Conservation (phyloP, 257 asterid genomes). For the Solanum paucissectum region DNA sequence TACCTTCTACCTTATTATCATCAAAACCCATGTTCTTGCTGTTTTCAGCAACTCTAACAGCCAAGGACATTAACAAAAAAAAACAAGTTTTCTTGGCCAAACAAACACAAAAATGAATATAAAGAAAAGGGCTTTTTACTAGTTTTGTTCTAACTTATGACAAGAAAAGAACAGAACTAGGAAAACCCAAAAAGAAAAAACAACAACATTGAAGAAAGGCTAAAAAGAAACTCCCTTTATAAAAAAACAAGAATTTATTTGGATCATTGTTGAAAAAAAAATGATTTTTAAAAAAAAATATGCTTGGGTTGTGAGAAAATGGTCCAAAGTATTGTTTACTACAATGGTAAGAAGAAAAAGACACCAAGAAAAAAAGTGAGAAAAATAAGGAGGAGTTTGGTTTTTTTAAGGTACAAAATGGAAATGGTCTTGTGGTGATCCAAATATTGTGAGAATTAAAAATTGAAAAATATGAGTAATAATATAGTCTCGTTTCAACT, state of each 20-base stretch:
- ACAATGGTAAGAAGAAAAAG: not conserved
- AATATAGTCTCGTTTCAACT: not conserved
- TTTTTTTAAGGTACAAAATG: conserved; percentile 1
- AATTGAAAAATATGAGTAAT: not conserved
- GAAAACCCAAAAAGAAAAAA: not conserved
- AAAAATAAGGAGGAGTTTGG: not conserved
- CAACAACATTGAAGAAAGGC: not conserved
- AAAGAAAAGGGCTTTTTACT: not conserved
- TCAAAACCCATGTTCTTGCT: conserved; percentile 67
- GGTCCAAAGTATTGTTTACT: not conserved
- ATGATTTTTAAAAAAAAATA: rapidly evolving
- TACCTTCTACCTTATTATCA: conserved; percentile 35
- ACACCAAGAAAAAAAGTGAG: not conserved
- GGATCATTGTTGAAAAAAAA: not conserved
- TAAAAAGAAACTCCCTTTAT: not conserved
- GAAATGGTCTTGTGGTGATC: conserved; percentile 70
- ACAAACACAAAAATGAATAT: not conserved
- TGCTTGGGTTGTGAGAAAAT: not conserved
- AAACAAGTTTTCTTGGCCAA: not conserved
- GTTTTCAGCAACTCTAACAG: conserved; percentile 64
- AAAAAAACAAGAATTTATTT: not conserved
- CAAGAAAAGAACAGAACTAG: not conserved
- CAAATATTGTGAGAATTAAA: conserved; percentile 26
- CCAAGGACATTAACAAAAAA: conserved; percentile 50
- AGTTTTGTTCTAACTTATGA: not conserved